These are phyloP conservation scores for Botrytis pseudocinerea DNA, from an alignment of 2,329 filamentous ascomycete genomes.

Conservation along the genomic window DNA sequence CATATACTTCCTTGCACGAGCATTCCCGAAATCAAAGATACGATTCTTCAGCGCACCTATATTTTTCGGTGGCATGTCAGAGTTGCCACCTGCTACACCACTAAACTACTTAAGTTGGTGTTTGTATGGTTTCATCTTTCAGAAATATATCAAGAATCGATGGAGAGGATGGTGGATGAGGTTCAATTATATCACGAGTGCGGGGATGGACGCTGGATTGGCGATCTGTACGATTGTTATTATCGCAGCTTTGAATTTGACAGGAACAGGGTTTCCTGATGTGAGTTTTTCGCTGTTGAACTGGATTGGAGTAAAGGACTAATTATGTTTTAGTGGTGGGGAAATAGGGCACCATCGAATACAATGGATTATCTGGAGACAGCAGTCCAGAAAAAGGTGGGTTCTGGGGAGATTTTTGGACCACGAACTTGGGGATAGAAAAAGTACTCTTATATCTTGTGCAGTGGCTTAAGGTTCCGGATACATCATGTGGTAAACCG, in stretches of 20 bases:
- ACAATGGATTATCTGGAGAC: conserved; percentile 30
- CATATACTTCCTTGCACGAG: conserved; percentile 55
- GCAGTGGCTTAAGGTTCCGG: background rate
- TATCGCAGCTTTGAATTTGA: conserved; percentile 66
- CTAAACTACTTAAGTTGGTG: conserved; percentile 73
- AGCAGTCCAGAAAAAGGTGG: conserved; percentile 28
- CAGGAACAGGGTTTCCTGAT: conserved; percentile 56
- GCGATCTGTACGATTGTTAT: conserved; percentile 68
- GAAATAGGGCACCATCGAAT: conserved; percentile 48
- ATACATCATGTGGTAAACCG: background rate
- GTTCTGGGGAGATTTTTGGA: conserved; percentile 30
- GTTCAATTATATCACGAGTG: conserved; percentile 75
- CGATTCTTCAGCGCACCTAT: conserved; percentile 41
- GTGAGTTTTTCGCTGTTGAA: background rate
- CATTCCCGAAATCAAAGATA: conserved; percentile 61
- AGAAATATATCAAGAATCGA: conserved; percentile 64
- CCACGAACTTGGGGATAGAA: conserved; percentile 19
- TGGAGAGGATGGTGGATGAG: conserved; percentile 74
- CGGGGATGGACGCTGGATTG: conserved; percentile 68
- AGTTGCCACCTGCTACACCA: conserved; percentile 64
- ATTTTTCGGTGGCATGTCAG: conserved; percentile 22
- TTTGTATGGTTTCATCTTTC: conserved; percentile 64
- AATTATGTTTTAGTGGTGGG: conserved; percentile 59
- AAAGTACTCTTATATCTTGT: background rate
- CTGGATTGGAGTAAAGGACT: background rate